Evolutionary conservation across 2,329 filamentous ascomycete species (phyloP), one percentile per base, ranked within the genome.

Genomic region (Nannizziopsis arthrosporioides): DNA sequence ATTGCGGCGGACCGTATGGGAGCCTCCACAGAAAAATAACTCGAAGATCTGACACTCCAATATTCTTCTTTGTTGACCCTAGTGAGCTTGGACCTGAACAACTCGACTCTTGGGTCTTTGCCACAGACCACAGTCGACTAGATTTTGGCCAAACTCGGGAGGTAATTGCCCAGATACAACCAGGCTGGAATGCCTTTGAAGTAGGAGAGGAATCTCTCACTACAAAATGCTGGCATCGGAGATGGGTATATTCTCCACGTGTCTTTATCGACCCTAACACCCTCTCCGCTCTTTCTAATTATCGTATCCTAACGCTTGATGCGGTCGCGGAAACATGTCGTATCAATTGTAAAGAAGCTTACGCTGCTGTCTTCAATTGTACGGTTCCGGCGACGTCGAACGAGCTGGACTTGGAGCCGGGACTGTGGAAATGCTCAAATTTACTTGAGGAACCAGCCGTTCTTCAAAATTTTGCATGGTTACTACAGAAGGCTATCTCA

Each of bases 61-160:
- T 80, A 0, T 82, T 72, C 53, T 59, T 83, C 2, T 82, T 81
- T 55, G 62, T 79, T 2, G 76, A 83, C 47, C 74, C 77, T 0
- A 63, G 68, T 4, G 69, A 70, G 12, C 66, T 73, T 32, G 72
- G 72, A 0, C 59, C 71, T 22, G 59, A 68, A 0, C 57, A 64
- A 0, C 48, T 71, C 4, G 78, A 82, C 56, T 60, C 59, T 1
- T 80, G 80, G 54, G 73, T 81, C 0, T 78, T 84, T 55, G 71
- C 77, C 1, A 54, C 67, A 5, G 68, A 74, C 41, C 70, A 70
- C 48, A 60, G 63, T 7, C 64, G 70, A 3, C 61, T 74, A 5
- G 61, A 68, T 11, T 70, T 71, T 34, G 70, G 72, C 14, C 68
- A 74, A 39, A 50, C 63, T 5, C 69, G 78, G 31, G 55, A 63